Base-by-base conservation (phyloP, 352 stramenopile species). In the Phytopythium oedochilum region DNA sequence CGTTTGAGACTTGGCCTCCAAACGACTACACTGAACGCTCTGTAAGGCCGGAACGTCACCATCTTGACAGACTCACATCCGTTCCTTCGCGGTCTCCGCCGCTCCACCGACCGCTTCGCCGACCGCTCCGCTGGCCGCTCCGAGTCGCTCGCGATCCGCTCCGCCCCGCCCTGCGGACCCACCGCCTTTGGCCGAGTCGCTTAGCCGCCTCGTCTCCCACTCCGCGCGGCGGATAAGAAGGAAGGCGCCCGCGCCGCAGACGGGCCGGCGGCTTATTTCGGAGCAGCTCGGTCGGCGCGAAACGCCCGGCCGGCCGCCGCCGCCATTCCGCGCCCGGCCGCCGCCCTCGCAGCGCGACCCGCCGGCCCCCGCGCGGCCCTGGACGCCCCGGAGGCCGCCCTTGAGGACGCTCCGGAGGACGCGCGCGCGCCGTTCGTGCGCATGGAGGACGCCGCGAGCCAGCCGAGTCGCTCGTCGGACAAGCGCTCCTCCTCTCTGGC, bases 401-500 rank as follows among this genome's bases (percentile, higher is more conserved):
- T n/a, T n/a, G n/a, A 14, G 18, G 43, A 49, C 11, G n/a, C 38
- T 8, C 7, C n/a, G 2, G 43, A 49, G 22, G 42, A 31, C 42
- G 42, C 42, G 22, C 25, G 22, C 12, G 11, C 43, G 25, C 43
- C 43, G 12, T 49, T 49, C 43, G 43, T 34, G 43, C 43, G 20
- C 43, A 49, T 49, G 43, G 43, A 49, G 25, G 43, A 49, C 43
- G 43, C 43, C 23, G 43, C 15, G 23, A 34, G 43, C 43, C 12
- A 26, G 38, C 38, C 38, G 38, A 44, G 38, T 15, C n/a, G 38
- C 38, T 25, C 43, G 23, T 68, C 66, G 47, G 48, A 34, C 34
- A 75, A 75, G 51, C 38, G 38, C 38, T 44, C 38, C 15, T 60
- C 58, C n/a, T 49, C 63, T 5, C 17, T 10, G 35, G 17, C 35